These are phyloP conservation scores for Metrosideros polymorpha DNA, from an alignment of 441 rosid genomes.

Conservation along the genomic window DNA sequence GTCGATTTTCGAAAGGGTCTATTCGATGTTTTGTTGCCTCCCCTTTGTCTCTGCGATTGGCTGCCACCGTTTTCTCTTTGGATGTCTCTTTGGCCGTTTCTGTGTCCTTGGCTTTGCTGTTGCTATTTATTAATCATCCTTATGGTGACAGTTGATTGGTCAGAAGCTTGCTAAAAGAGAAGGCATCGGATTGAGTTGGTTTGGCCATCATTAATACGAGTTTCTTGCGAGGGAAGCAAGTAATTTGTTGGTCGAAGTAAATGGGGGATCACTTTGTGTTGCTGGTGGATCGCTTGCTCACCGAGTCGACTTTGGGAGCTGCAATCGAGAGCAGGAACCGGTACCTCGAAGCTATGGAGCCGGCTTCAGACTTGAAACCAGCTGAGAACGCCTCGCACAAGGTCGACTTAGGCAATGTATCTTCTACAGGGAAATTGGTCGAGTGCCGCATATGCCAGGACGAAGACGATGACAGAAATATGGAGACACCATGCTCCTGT, in stretches of 20 bases:
- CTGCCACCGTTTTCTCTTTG: neutral
- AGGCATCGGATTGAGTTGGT: neutral
- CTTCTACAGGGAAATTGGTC: conserved; percentile 39
- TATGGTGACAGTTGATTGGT: neutral
- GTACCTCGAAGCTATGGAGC: conserved; percentile 29
- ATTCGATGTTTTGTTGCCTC: neutral
- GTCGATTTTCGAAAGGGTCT: neutral
- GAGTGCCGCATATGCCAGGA: conserved; percentile 95
- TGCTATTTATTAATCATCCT: neutral
- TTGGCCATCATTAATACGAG: neutral
- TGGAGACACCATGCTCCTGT: conserved; percentile 96
- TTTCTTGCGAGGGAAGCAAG: neutral
- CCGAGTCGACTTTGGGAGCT: conserved; percentile 82
- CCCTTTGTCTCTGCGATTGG: neutral
- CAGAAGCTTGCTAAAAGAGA: neutral
- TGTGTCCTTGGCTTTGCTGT: neutral
- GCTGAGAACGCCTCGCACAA: conserved; percentile 17
- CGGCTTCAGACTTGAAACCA: conserved; percentile 23
- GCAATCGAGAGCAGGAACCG: conserved; percentile 75
- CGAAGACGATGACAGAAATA: conserved; percentile 71
- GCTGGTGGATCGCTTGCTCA: conserved; percentile 79
- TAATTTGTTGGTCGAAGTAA: neutral
- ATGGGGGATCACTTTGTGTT: conserved; percentile 98
- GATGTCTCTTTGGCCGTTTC: neutral
- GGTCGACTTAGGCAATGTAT: conserved; percentile 32